Percentiles rank a stretch among this genome's conserved stretches.
Conservation (phyloP, 768 basidiomycete genomes). For the Mycena albidolilacea region DNA sequence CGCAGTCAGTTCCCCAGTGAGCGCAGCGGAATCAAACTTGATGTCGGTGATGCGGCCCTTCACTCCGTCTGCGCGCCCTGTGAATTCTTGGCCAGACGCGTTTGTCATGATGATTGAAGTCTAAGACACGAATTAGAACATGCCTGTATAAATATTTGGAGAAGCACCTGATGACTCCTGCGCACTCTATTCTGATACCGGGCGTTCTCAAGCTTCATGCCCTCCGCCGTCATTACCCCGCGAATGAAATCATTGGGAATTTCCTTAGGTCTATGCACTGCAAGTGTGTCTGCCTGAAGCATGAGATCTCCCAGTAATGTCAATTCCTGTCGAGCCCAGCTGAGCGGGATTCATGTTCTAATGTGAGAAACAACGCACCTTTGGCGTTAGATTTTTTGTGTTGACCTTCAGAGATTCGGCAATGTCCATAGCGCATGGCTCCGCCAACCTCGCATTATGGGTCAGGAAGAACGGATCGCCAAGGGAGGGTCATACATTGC, state of each 20-base stretch:
- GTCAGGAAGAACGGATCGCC: not conserved
- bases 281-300: no score
- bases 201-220: no score
- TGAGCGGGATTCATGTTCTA: no score
- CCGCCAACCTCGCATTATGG: conserved; percentile 8
- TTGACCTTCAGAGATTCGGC: no score
- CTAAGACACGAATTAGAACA: not conserved
- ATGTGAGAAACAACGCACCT: no score
- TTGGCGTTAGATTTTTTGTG: no score
- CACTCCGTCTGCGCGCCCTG: not conserved
- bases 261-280: no score
- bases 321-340: no score
- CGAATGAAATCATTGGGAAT: no score
- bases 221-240: no score
- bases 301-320: no score
- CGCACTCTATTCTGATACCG: not conserved
- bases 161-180: not conserved
- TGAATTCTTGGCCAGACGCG: conserved; percentile 1
- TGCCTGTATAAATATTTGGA: not conserved
- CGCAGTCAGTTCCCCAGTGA: not conserved
- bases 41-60: not conserved
- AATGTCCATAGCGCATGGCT: conserved; percentile 11
- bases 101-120: not conserved
- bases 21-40: not conserved
- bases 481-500: conserved; percentile 1